phyloP scores from a whole-genome alignment of 192 early-diverging fungal species.

The Rhizophagus clarus region DNA sequence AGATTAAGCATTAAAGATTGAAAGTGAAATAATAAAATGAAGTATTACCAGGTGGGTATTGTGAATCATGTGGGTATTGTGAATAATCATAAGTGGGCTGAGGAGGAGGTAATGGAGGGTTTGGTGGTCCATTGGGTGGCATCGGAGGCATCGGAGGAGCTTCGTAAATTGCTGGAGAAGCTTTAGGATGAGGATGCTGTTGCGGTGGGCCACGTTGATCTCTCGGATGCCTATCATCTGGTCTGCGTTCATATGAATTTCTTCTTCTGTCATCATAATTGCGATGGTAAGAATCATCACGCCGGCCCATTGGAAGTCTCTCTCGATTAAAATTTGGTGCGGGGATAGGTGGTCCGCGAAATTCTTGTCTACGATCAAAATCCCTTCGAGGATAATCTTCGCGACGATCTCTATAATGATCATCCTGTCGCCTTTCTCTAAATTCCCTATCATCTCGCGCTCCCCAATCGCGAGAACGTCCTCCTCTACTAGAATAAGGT shows the following conservation, averaged over 20 bases:
- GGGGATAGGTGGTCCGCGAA: constrained; percentile 33
- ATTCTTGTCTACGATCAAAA: constrained; percentile 42
- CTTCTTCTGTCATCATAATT: constrained; percentile 45
- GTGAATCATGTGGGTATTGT: constrained; percentile 29
- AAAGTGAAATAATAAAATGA: not conserved
- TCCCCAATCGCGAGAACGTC: constrained; percentile 19
- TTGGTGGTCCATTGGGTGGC: constrained; percentile 31
- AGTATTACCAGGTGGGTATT: constrained; percentile 19
- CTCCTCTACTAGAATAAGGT: constrained; percentile 32
- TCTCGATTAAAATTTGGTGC: constrained; percentile 39
- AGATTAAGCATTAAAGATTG: not conserved
- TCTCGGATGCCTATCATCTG: constrained; percentile 41
- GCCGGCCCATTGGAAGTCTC: constrained; percentile 35
- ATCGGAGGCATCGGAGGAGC: constrained; percentile 33
- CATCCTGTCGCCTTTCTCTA: constrained; percentile 43
- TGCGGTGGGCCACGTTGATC: constrained; percentile 36
- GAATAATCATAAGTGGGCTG: constrained; percentile 37
- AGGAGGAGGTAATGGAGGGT: constrained; percentile 40
- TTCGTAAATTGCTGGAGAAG: constrained; percentile 41
- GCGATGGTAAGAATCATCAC: constrained; percentile 38
- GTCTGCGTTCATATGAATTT: constrained; percentile 34
- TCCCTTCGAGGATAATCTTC: constrained; percentile 45
- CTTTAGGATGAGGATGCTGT: constrained; percentile 37
- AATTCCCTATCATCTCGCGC: constrained; percentile 41
- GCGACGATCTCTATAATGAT: constrained; percentile 48